Evolutionary conservation across 331 rosid species (phyloP).

Genomic region (Saraca asoca): DNA sequence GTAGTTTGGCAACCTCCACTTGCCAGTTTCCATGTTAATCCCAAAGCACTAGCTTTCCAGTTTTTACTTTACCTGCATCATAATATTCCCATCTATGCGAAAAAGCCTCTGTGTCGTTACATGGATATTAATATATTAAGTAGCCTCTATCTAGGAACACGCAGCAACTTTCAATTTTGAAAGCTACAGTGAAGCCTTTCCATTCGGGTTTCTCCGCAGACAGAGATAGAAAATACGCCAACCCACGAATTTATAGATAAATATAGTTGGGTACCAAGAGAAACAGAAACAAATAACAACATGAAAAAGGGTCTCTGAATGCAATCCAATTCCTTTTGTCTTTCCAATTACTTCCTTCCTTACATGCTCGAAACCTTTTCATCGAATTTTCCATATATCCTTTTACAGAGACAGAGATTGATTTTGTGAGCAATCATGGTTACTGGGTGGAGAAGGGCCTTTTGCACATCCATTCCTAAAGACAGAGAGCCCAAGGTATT

Average conservation of each 20-base stretch:
- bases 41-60: slow-evolving; percentile 5
- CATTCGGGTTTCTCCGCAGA: slow-evolving; percentile 19
- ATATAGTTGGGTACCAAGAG: not conserved
- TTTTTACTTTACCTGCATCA: not conserved
- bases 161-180: slow-evolving; percentile 19
- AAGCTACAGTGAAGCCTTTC: slow-evolving; percentile 25
- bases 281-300: slow-evolving; percentile 22
- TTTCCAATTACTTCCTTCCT: slow-evolving; percentile 16
- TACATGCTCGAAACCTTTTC: slow-evolving; percentile 18
- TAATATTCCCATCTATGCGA: not conserved
- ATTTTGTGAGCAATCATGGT: slow-evolving; percentile 40
- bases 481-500: slow-evolving; percentile 42
- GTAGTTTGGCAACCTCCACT: slow-evolving; percentile 33
- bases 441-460: slow-evolving; percentile 82
- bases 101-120: not conserved
- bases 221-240: slow-evolving; percentile 7
- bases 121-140: not conserved
- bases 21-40: slow-evolving; percentile 42
- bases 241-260: not conserved
- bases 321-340: slow-evolving; percentile 31
- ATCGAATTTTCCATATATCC: not conserved
- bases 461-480: slow-evolving; percentile 61
- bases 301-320: slow-evolving; percentile 27
- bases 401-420: not conserved
- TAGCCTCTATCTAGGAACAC: not conserved